Conservation (phyloP, 306 rosid species). For the Vicia villosa region DNA sequence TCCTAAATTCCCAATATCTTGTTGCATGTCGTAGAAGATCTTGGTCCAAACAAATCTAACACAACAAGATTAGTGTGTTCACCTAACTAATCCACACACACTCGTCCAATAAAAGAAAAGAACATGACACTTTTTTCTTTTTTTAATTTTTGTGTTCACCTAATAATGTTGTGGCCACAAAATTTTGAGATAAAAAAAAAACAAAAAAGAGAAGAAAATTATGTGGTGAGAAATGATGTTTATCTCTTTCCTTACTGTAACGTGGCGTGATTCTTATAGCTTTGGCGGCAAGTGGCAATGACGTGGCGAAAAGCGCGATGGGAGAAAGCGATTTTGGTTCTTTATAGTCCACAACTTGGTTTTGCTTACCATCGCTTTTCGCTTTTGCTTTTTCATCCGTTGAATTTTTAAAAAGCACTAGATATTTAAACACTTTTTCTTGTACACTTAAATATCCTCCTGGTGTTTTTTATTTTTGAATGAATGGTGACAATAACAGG, state of each 20-base stretch:
- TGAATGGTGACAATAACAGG: neutral
- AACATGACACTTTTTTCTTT: neutral
- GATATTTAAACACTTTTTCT: conserved; percentile 46
- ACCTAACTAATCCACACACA: conserved; percentile 7
- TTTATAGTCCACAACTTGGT: conserved; percentile 41
- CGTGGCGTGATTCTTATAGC: conserved; percentile 18
- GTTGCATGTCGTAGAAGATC: too few relatives aligned
- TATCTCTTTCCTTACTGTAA: conserved; percentile 9
- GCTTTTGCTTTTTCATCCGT: neutral
- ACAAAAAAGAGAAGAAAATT: neutral
- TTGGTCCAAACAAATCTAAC: neutral
- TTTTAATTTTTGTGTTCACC: too few relatives aligned
- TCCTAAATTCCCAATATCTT: too few relatives aligned
- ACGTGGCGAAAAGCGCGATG: conserved; percentile 52
- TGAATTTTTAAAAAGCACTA: neutral
- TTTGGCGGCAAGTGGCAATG: conserved; percentile 51
- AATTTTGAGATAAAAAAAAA: neutral
- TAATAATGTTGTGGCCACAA: conserved; percentile 39
- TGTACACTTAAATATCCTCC: conserved; percentile 31
- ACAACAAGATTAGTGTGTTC: neutral
- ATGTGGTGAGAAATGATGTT: conserved; percentile 42
- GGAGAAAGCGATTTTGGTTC: conserved; percentile 27
- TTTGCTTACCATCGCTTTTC: conserved; percentile 2
- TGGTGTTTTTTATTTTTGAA: neutral
- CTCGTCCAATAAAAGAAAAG: neutral